phyloP scores from a whole-genome alignment of 163 green algal genomes.

The Scenedesmus sp. region DNA sequence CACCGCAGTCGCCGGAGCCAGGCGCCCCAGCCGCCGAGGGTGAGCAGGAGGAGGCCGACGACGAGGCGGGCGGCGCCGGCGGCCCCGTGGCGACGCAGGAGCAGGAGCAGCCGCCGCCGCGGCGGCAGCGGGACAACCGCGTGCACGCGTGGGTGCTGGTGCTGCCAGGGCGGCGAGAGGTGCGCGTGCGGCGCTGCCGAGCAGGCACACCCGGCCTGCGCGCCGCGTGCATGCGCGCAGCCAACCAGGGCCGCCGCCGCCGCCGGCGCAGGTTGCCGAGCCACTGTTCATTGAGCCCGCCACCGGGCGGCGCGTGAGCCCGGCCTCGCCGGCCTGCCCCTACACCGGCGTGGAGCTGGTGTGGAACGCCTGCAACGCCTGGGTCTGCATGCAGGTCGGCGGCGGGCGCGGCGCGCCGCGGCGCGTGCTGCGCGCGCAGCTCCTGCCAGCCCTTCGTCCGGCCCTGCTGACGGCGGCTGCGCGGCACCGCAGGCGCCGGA shows the following conservation, averaged over 20 bases:
- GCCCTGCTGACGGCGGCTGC: neutral
- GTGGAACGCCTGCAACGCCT: conserved; percentile 85
- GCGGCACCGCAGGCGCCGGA: conserved; percentile 45
- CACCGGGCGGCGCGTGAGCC: conserved; percentile 56
- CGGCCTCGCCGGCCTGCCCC: conserved; percentile 50
- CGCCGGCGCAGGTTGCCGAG: conserved; percentile 48
- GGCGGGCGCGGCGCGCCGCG: too few relatives aligned
- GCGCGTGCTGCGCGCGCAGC: neutral
- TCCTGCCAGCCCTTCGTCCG: conserved; percentile 20
- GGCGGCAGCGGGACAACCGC: conserved; percentile 46
- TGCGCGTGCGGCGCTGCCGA: too few relatives aligned
- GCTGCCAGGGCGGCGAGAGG: conserved; percentile 74
- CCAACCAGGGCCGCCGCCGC: too few relatives aligned
- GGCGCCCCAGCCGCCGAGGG: neutral
- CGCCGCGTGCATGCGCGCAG: too few relatives aligned
- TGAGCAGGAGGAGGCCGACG: conserved; percentile 16
- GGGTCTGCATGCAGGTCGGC: conserved; percentile 82
- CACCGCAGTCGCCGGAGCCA: neutral
- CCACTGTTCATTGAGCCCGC: conserved; percentile 80
- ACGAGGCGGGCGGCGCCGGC: too few relatives aligned
- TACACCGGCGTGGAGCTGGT: conserved; percentile 84
- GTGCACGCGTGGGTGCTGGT: conserved; percentile 91
- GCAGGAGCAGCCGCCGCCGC: too few relatives aligned
- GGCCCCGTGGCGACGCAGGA: too few relatives aligned
- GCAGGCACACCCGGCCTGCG: too few relatives aligned